Percentiles rank a stretch among this genome's conserved stretches.
phyloP scores from a whole-genome alignment of 2,329 filamentous ascomycete genomes.

The Penicillium hesseltinei region DNA sequence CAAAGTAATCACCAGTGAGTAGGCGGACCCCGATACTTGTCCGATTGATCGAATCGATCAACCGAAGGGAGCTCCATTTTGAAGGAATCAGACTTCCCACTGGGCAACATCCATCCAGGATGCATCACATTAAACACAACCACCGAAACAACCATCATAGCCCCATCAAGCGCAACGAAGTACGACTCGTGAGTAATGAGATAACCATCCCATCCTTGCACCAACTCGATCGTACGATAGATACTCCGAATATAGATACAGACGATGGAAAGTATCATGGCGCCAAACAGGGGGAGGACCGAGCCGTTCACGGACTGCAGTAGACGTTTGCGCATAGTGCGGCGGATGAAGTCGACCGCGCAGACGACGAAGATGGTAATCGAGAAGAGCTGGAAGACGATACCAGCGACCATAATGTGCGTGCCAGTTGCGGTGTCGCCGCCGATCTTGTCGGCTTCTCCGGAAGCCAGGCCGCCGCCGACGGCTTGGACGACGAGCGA shows the following conservation, averaged over 20 bases:
- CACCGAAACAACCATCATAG: slow-evolving; percentile 51
- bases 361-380: slow-evolving; percentile 54
- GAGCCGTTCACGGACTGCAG: slow-evolving; percentile 27
- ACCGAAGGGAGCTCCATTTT: slow-evolving; percentile 7
- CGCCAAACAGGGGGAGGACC: slow-evolving; percentile 34
- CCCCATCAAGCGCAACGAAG: slow-evolving; percentile 52
- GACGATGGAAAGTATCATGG: slow-evolving; percentile 44
- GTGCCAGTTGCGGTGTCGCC: slow-evolving; percentile 51
- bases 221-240: slow-evolving; percentile 52
- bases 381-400: slow-evolving; percentile 58
- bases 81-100: slow-evolving; percentile 10
- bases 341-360: slow-evolving; percentile 49
- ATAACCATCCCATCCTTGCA: slow-evolving; percentile 51
- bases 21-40: slow-evolving; percentile 4
- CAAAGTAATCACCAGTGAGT: neutral
- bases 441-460: slow-evolving; percentile 42
- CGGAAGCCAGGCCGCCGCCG: slow-evolving; percentile 53
- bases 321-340: slow-evolving; percentile 29
- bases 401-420: slow-evolving; percentile 53
- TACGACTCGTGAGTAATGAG: slow-evolving; percentile 52
- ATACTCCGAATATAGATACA: slow-evolving; percentile 51
- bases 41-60: slow-evolving; percentile 16
- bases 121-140: slow-evolving; percentile 47
- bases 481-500: slow-evolving; percentile 57
- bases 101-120: slow-evolving; percentile 43